Evolutionary conservation across 2,329 filamentous ascomycete species (phyloP).

Genomic region (Penicillium sp.): DNA sequence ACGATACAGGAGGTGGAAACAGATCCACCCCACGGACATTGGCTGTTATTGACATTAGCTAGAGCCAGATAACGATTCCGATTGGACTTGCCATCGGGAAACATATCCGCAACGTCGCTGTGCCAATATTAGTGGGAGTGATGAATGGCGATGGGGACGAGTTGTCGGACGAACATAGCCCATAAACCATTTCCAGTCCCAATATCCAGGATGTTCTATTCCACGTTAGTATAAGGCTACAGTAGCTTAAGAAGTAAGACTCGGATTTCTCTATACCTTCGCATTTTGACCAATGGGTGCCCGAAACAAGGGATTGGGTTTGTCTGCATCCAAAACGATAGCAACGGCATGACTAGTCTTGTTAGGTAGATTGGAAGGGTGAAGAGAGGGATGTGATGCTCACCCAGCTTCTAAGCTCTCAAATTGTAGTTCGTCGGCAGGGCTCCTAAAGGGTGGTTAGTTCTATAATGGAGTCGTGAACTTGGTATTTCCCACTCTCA

Average conservation of each 20-base stretch:
- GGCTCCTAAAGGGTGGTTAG: neutral
- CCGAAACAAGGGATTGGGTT: neutral
- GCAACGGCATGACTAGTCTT: constrained; percentile 1
- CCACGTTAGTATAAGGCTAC: neutral
- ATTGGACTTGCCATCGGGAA: neutral
- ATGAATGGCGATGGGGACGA: neutral
- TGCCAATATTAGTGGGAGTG: neutral
- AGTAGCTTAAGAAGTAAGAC: neutral
- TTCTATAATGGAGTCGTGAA: neutral
- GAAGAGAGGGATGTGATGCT: neutral
- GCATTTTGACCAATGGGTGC: neutral
- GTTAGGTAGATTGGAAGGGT: neutral
- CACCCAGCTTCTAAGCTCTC: constrained; percentile 2
- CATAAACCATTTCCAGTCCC: constrained; percentile 4
- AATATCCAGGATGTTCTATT: constrained; percentile 1
- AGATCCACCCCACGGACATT: constrained; percentile 16
- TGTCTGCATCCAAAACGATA: neutral
- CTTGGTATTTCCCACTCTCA: neutral
- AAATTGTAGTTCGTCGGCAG: constrained; percentile 8
- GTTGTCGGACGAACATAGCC: neutral
- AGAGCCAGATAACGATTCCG: neutral
- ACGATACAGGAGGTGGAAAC: constrained; percentile 12
- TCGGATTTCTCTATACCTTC: neutral
- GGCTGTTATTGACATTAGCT: neutral
- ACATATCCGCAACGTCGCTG: constrained; percentile 3